Percentiles rank a stretch among this genome's conserved stretches.
phyloP scores from a whole-genome alignment of 164 flowering plant genomes.

The Vitis labrusca region DNA sequence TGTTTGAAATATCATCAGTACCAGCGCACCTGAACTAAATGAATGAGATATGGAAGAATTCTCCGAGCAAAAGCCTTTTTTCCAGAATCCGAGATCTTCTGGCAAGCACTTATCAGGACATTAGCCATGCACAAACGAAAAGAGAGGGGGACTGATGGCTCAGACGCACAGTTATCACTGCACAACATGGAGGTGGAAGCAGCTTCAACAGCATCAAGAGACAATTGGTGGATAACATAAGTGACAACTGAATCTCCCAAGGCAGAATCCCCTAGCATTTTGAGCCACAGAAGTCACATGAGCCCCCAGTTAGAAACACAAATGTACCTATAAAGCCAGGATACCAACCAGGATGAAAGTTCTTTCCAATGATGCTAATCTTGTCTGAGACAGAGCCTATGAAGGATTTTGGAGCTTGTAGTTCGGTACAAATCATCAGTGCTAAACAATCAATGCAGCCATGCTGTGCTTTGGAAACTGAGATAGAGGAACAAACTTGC shows the following conservation, averaged over 20 bases:
- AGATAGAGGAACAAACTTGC: constrained; percentile 2
- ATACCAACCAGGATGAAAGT: constrained; percentile 21
- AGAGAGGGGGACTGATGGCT: constrained; percentile 30
- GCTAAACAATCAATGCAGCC: constrained; percentile 94
- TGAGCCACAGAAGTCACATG: not conserved
- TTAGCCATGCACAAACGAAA: constrained; percentile 92
- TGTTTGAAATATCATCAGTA: not conserved
- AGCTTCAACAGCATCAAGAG: constrained; percentile 17
- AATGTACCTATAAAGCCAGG: not conserved
- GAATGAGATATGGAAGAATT: constrained; percentile 53
- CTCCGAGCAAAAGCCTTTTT: constrained; percentile 50
- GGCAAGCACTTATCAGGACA: constrained; percentile 84
- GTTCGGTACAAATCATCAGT: constrained; percentile 74
- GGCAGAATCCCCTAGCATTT: constrained; percentile 37
- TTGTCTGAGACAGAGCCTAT: constrained; percentile 17
- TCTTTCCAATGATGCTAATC: constrained; percentile 13
- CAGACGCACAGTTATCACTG: constrained; percentile 3
- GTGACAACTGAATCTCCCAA: constrained; percentile 26
- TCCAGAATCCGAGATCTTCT: constrained; percentile 58
- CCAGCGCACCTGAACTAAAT: constrained; percentile 40
- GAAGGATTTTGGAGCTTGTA: constrained; percentile 37
- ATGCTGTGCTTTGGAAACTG: constrained; percentile 87
- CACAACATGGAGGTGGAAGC: constrained; percentile 16
- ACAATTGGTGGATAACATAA: constrained; percentile 46
- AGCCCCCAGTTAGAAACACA: not conserved